phyloP scores from a whole-genome alignment of 2,329 filamentous ascomycete species.

The Curvularia lunata region DNA sequence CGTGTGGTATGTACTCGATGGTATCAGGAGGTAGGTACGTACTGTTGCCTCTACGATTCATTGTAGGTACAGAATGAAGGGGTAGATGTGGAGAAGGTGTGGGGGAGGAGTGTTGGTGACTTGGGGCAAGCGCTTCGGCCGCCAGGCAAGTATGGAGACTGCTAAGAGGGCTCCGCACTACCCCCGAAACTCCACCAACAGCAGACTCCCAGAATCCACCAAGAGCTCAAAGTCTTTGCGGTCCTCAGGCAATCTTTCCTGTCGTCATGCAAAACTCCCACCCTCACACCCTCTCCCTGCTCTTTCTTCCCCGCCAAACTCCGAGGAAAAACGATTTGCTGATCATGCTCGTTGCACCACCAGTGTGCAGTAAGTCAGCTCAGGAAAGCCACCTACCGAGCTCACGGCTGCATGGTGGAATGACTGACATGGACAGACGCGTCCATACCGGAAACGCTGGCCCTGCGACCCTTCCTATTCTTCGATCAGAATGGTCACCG shows the following conservation, averaged over 20 bases:
- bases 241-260: neutral
- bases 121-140: too few relatives aligned
- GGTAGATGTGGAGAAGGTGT: too few relatives aligned
- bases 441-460: neutral
- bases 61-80: too few relatives aligned
- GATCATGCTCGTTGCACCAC: neutral
- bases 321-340: neutral
- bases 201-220: neutral
- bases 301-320: neutral
- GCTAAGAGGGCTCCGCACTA: neutral
- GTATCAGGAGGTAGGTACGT: too few relatives aligned
- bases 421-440: neutral
- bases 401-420: neutral
- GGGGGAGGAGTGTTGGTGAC: too few relatives aligned
- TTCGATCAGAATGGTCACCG: neutral
- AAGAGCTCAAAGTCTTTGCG: neutral
- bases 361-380: neutral
- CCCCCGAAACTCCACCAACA: conserved; percentile 4
- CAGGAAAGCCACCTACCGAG: neutral
- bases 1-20: too few relatives aligned
- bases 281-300: neutral
- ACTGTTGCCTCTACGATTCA: too few relatives aligned
- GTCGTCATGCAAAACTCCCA: too few relatives aligned
- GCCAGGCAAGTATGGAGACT: too few relatives aligned
- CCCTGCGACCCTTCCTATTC: neutral